Evolutionary conservation across 1,284 basidiomycete species (phyloP), one percentile per base, ranked within the genome.

Genomic region (Sanguinoderma infundibulare): DNA sequence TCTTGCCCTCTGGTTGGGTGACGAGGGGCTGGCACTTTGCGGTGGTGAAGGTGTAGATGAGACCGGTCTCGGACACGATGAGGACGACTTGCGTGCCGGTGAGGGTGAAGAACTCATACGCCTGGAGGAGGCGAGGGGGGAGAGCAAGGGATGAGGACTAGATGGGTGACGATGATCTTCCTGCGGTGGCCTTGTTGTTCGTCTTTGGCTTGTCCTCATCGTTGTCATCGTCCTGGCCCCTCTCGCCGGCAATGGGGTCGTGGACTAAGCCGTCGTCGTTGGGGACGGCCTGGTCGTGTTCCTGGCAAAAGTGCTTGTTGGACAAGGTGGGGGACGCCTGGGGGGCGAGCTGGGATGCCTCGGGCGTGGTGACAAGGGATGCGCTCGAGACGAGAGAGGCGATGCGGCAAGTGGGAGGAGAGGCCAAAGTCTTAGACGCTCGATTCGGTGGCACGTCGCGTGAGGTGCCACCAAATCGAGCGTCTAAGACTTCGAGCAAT

Each of bases 31-130:
- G 95, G 20, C 98, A 88, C 77, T 98, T 98, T 57, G 96, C 94
- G 22, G 96, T 98, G 6, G 96, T 98, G 74, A 98, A 99, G 0
- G 97, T 98, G 79, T 98, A 99, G 12, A 98, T 97, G 61, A 98
- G 88, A 7, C 97, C 97, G 0, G 96, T 98, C 80, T 98, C 97
- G 10, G 95, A 98, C 7, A 99, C 97, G 73, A 99, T 97, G 64
- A 99, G 85, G 8, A 99, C 83, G 56, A 98, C 95, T 74, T 99
- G 97, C 0, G 97, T 98, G 53, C 98, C 97, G 7, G 97, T 99
- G 65, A 99, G 86, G 9, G 96, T 98, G 17, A 96, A 98, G 20
- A 99, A 86, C 76, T 99, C 97, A 77, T 98, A 99, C 2, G 97
- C 97, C 95, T 77, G 64, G 32, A 10, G 47, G 26, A 12, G 22